Conservation (phyloP, 1,139 yeast species). For the Tardiomyces blankii region DNA sequence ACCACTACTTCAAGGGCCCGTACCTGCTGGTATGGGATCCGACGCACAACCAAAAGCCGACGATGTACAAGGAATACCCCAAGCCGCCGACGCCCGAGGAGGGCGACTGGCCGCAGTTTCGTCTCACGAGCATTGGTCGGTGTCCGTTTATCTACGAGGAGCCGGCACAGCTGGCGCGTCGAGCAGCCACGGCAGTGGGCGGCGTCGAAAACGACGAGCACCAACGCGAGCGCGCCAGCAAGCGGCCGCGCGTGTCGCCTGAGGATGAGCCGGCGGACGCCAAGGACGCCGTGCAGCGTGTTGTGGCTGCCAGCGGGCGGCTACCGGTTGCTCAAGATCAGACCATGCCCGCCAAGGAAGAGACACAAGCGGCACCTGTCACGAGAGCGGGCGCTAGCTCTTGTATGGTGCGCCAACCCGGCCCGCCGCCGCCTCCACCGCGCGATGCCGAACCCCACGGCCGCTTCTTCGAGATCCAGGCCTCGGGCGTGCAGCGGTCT, state of each 20-base stretch:
- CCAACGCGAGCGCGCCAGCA: too few species aligned
- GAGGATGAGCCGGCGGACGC: neutral
- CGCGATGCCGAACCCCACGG: slow-evolving; percentile 4
- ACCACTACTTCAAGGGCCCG: slow-evolving; percentile 67
- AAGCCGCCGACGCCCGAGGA: slow-evolving; percentile 24
- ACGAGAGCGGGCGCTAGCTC: too few species aligned
- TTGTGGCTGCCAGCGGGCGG: neutral
- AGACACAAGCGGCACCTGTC: too few species aligned
- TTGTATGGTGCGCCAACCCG: slow-evolving; percentile 15
- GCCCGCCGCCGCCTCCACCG: slow-evolving; percentile 8
- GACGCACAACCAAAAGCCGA: slow-evolving; percentile 68
- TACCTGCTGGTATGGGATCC: slow-evolving; percentile 76
- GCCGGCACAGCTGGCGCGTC: neutral
- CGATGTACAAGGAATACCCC: slow-evolving; percentile 72
- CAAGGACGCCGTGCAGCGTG: neutral
- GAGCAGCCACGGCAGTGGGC: neutral
- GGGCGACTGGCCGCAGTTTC: slow-evolving; percentile 41
- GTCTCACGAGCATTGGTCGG: slow-evolving; percentile 32
- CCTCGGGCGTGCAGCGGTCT: slow-evolving; percentile 69
- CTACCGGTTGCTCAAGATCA: neutral
- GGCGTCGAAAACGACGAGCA: neutral
- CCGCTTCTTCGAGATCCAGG: slow-evolving; percentile 54
- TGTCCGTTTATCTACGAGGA: slow-evolving; percentile 57
- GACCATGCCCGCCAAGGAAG: neutral
- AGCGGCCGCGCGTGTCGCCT: neutral